Base-by-base conservation (phyloP, 2,329 filamentous ascomycete species). In the Reticulascus tulasneorum region DNA sequence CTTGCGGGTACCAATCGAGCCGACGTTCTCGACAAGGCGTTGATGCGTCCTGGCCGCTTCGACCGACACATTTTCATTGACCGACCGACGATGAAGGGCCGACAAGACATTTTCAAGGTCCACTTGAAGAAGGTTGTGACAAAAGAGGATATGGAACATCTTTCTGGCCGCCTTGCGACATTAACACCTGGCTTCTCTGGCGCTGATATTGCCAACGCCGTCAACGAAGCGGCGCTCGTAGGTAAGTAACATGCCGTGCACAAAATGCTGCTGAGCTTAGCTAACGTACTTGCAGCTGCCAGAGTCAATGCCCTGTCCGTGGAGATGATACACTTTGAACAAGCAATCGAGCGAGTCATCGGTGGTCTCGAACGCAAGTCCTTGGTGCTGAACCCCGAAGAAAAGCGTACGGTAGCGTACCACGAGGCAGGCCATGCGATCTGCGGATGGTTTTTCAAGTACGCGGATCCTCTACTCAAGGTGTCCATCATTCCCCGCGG, bases 341-440 rank as follows among this genome's bases (percentile, higher is more conserved):
- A 93, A 63, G 93, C 93, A 29, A 97, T 98, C 51, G 93, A 98
- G 69, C 87, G 93, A 63, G 90, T 97, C 34, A 84, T 98, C 54
- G 93, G 90, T 55, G 93, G 93, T 53, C 75, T 98, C 7, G 93
- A 98, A 71, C 94, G 94, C 77, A 97, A 94, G 66, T 96, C 90
- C 0, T 72, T 97, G 26, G 91, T 98, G 23, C 81, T 98, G 36
- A 87, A 84, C 48, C 91, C 93, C 1, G 79, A 89, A 52, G 93
- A 98, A 71, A 97, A 97, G 77, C 85, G 79, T 58, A 94, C 88
- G 11, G 93, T 97, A 27, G 93, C 93, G 6, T 98, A 98, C 63
- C 93, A 98, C 66, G 93, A 98, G 69, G 93, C 93, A 22, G 93
- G 93, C 40, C 93, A 98, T 62, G 93, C 93, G 47, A 94, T 98